Evolutionary conservation across 1,284 basidiomycete genomes (phyloP).

Genomic region (Apiotrichum mycotoxinovorans): DNA sequence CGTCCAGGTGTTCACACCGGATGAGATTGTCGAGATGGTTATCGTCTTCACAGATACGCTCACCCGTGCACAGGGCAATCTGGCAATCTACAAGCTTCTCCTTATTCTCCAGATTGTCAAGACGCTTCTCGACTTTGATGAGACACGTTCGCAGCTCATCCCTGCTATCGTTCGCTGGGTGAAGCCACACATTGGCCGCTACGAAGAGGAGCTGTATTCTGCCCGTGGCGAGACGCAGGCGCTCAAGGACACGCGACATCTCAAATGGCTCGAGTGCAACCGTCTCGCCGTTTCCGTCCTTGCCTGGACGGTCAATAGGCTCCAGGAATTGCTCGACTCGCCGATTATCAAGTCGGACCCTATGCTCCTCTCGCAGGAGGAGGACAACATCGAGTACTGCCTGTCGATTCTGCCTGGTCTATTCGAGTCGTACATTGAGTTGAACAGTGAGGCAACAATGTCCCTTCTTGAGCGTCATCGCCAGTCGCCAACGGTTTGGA

Average conservation of each 20-base stretch:
- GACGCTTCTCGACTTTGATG: conserved; percentile 78
- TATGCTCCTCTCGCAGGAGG: conserved; percentile 67
- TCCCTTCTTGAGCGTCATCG: conserved; percentile 68
- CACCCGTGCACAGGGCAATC: conserved; percentile 71
- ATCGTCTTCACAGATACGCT: conserved; percentile 83
- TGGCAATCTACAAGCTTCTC: conserved; percentile 87
- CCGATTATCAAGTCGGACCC: conserved; percentile 63
- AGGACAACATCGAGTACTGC: conserved; percentile 88
- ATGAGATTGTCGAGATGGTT: conserved; percentile 78
- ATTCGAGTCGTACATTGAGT: conserved; percentile 81
- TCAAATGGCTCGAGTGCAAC: conserved; percentile 85
- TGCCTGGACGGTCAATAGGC: conserved; percentile 85
- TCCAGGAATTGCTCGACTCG: conserved; percentile 74
- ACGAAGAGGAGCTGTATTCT: conserved; percentile 55
- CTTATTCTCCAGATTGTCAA: conserved; percentile 89
- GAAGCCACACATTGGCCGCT: conserved; percentile 89
- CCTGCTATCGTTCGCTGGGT: conserved; percentile 90
- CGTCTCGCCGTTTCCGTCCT: conserved; percentile 65
- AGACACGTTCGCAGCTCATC: conserved; percentile 74
- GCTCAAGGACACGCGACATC: conserved; percentile 67
- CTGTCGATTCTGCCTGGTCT: conserved; percentile 80
- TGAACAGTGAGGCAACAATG: conserved; percentile 64
- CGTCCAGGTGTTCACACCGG: conserved; percentile 68
- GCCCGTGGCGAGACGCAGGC: conserved; percentile 23
- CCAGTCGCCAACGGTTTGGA: conserved; percentile 59